Evolutionary conservation across 371 early-diverging fungal genomes (phyloP), one percentile per base, ranked within the genome.

Genomic region (Chytridium lagenaria): DNA sequence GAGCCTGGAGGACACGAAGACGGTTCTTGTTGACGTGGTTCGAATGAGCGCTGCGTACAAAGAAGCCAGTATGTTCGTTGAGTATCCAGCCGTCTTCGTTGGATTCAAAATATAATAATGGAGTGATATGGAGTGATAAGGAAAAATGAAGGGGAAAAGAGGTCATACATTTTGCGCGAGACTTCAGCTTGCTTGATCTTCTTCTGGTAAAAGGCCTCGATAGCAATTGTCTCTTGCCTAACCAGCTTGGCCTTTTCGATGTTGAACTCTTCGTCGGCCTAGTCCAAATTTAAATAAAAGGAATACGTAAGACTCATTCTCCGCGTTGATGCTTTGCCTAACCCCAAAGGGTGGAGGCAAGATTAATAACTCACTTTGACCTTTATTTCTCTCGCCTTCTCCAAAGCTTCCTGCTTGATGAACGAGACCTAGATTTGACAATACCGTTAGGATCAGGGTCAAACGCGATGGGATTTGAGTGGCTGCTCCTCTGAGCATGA

Each of bases 191-290:
- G 94, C 86, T 95, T 94, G 72, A 89, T 87, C 81, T 95, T 95
- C 80, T 94, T 92, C 77, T 95, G 91, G 86, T 91, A 94, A 49
- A 90, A 88, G 67, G 93, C 90, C 67, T 96, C 96, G 75, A 96
- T 94, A 69, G 90, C 90, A 74, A 94, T 85, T 5, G 94, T 91
- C 77, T 96, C 96, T 83, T 92, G 93, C 64, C 95, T 90, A 59
- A 96, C 95, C 68, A 95, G 88, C 81, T 96, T 96, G 72, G 94
- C 95, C 91, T 96, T 96, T 84, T 98, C 98, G 85, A 98, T 98
- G 84, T 97, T 97, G 90, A 97, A 97, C 78, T 98, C 98, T 80
- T 98, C 98, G 84, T 95, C 95, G 59, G 98, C 98, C 82, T 82
- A 38, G 19, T 22, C n/a, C n/a, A 34, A 15, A 12, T 30, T 1